Conservation (phyloP, 768 basidiomycete genomes). For the Tylopilus rubrobrunneus region DNA sequence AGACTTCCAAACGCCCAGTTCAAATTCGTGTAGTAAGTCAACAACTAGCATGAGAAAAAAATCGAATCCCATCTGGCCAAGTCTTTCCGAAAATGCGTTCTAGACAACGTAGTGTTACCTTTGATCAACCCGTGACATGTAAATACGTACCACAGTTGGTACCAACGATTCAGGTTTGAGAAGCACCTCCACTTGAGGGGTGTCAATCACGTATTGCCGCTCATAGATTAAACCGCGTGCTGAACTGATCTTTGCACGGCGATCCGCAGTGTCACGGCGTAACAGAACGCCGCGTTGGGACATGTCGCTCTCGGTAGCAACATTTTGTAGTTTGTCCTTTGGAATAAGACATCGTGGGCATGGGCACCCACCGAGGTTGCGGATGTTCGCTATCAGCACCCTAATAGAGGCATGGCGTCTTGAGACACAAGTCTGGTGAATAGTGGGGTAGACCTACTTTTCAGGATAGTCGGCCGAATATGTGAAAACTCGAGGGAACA, state of each 20-base stretch:
- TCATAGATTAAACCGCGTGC: not conserved
- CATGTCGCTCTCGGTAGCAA: not conserved
- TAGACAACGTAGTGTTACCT: not conserved
- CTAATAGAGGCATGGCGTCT: not conserved
- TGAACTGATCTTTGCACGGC: not conserved
- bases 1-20: not conserved
- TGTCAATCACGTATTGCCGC: not conserved
- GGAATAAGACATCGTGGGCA: not conserved
- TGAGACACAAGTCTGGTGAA: too few relatives aligned
- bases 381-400: not conserved
- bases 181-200: not conserved
- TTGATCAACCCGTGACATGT: too few relatives aligned
- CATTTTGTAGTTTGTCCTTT: not conserved
- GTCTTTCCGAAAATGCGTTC: not conserved
- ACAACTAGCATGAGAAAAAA: not conserved
- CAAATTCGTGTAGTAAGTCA: not conserved
- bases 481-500: not conserved
- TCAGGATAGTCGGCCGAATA: not conserved
- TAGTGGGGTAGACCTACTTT: not conserved
- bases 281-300: not conserved
- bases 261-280: not conserved
- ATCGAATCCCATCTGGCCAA: not conserved
- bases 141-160: not conserved
- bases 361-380: not conserved
- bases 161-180: not conserved